Evolutionary conservation across 495 filamentous ascomycete genomes (phyloP).

Genomic region (Neurospora hispaniola): DNA sequence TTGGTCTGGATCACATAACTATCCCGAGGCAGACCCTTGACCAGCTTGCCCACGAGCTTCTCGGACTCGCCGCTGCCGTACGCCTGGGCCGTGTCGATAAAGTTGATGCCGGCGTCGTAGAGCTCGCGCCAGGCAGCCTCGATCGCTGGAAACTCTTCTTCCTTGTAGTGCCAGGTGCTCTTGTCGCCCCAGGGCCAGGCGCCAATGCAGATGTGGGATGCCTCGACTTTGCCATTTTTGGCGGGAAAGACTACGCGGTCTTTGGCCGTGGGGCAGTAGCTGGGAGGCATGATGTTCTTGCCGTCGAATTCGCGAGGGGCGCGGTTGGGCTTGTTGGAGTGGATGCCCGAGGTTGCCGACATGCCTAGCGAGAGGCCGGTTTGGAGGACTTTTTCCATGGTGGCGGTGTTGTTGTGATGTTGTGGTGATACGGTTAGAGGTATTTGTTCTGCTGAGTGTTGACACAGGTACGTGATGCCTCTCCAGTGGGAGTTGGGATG

Average conservation of each 20-base stretch:
- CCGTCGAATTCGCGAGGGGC: slow-evolving; percentile 14
- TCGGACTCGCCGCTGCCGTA: slow-evolving; percentile 33
- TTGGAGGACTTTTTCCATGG: slow-evolving; percentile 20
- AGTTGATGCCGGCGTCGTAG: slow-evolving; percentile 22
- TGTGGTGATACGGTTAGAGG: neutral
- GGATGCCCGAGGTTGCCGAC: slow-evolving; percentile 24
- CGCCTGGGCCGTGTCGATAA: slow-evolving; percentile 32
- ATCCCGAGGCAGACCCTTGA: slow-evolving; percentile 25
- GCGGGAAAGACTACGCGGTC: slow-evolving; percentile 9
- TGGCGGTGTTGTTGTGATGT: neutral
- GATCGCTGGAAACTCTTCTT: slow-evolving; percentile 22
- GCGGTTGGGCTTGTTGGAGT: slow-evolving; percentile 19
- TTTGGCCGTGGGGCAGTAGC: neutral
- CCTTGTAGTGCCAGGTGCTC: slow-evolving; percentile 27
- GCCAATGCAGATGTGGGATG: slow-evolving; percentile 27
- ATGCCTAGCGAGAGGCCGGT: slow-evolving; percentile 27
- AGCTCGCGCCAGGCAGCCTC: slow-evolving; percentile 27
- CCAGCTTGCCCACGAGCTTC: slow-evolving; percentile 24
- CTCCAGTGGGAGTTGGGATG: neutral
- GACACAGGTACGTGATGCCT: neutral
- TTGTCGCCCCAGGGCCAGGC: slow-evolving; percentile 36
- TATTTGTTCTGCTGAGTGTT: neutral
- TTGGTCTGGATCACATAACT: slow-evolving; percentile 5
- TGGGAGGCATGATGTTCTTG: neutral
- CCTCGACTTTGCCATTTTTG: slow-evolving; percentile 10